Evolutionary conservation across 2,329 filamentous ascomycete genomes (phyloP), one percentile per base, ranked within the genome.

Genomic region (Magnaporthiopsis poae): DNA sequence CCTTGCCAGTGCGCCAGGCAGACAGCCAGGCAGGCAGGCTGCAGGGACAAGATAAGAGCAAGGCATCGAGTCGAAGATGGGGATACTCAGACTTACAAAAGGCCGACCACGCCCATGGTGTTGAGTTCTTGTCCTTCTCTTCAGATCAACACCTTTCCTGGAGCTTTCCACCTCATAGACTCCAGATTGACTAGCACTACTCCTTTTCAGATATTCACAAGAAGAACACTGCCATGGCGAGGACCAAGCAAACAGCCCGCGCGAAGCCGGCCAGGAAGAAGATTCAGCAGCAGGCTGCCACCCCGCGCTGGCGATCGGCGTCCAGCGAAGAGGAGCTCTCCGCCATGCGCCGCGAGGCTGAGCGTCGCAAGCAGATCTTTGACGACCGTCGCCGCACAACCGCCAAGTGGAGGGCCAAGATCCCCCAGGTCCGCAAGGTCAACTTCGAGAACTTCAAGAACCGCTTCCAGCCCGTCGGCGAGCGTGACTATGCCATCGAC

Each of bases 361-460:
- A 56, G 46, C 46, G 46, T 21, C 46, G 46, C 18, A 21, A 56
- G 46, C 46, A 56, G 46, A 56, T 56, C 18, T 56, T 56, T 18
- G 18, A 56, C 18, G 46, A 56, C 21, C 46, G 46, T 4, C 46
- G 46, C 8, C 46, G 46, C 46, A 56, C 46, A 2, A 25, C 46
- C 46, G 46, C 46, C 46, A 56, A 56, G 13, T 56, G 46, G 46
- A 21, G n/a, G 46, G 46, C 46, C 46, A 56, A 56, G 46, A 56
- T 81, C 27, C 76, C 77, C 1, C 73, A 75, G 33, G 75, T 78
- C n/a, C 74, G 77, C 63, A 77, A 75, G 68, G 74, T 78, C 66
- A 77, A 78, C 70, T 80, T 79, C 66, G 77, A 79, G 68, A 74
- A 77, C 69, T 80, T 79, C 72, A 80, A 80, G 71, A 80, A 80